Evolutionary conservation across 169 alveolate species (phyloP).

Genomic region (Eimeria tenella): DNA sequence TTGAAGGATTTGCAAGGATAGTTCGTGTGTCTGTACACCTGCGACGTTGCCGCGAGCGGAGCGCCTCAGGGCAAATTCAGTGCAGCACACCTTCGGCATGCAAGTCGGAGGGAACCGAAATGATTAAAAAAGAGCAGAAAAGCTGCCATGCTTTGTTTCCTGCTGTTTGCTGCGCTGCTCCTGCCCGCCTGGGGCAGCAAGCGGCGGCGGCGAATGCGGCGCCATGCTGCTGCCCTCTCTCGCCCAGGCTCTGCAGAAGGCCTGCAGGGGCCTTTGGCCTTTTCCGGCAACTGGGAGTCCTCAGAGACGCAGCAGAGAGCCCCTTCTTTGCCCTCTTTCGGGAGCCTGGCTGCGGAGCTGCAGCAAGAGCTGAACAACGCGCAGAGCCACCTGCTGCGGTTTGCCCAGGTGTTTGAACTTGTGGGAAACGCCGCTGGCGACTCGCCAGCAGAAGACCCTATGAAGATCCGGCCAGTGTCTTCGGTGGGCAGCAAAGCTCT

Average conservation of each 20-base stretch:
- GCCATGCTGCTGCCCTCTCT: not conserved
- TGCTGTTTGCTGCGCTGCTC: not conserved
- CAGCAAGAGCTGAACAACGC: conserved; percentile 19
- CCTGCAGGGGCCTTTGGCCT: not conserved
- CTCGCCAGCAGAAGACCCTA: conserved; percentile 39
- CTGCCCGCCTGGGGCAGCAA: not conserved
- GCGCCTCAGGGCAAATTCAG: not conserved
- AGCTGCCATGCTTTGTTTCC: not conserved
- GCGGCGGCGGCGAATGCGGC: not conserved
- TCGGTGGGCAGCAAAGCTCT: not conserved
- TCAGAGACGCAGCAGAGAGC: not conserved
- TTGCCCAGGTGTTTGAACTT: not conserved
- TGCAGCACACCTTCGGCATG: not conserved
- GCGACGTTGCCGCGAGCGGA: not conserved
- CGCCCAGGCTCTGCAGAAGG: not conserved
- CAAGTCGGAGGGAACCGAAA: not conserved
- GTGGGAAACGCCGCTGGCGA: not conserved
- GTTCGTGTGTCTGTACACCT: not conserved
- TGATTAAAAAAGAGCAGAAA: too few species aligned
- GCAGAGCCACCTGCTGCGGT: conserved; percentile 16
- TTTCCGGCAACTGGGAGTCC: not conserved
- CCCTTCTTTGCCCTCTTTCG: not conserved
- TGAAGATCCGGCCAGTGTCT: conserved; percentile 44
- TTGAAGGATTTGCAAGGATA: not conserved
- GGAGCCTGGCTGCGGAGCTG: not conserved